A percentile compares a stretch with the other conserved stretches of the same genome.
Evolutionary conservation across 2,329 filamentous ascomycete species (phyloP).

Genomic region (Trichothecium roseum): DNA sequence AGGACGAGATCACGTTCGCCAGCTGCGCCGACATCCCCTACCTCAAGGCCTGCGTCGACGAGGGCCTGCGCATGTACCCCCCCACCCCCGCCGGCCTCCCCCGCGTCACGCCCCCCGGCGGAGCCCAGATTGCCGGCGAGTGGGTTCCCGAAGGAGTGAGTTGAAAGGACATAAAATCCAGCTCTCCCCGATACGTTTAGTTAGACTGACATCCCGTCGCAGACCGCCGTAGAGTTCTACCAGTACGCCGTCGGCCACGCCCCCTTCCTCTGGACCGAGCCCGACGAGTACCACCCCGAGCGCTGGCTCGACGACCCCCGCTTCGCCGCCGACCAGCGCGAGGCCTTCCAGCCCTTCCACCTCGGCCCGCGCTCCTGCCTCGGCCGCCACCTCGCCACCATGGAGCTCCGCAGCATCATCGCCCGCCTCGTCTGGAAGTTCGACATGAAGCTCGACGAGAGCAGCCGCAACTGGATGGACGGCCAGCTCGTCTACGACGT

Average conservation of each 20-base stretch:
- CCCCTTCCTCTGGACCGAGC: conserved; percentile 28
- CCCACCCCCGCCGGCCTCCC: conserved; percentile 8
- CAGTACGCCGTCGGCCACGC: conserved; percentile 31
- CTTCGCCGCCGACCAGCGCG: conserved; percentile 25
- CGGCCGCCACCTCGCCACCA: conserved; percentile 37
- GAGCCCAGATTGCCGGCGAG: conserved; percentile 16
- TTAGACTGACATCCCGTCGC: not conserved
- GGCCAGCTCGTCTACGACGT: conserved; percentile 1
- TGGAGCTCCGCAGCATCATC: conserved; percentile 39
- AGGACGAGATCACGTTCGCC: conserved; percentile 24
- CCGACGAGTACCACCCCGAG: conserved; percentile 33
- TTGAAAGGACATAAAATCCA: not conserved
- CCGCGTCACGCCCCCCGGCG: conserved; percentile 17
- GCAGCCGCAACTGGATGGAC: not conserved
- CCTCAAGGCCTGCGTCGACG: conserved; percentile 25
- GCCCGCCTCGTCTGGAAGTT: conserved; percentile 37
- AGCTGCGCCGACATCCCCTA: conserved; percentile 15
- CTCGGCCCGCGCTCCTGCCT: conserved; percentile 36
- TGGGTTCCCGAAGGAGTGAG: conserved; percentile 19
- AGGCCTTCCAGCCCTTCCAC: conserved; percentile 33
- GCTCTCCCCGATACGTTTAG: not conserved
- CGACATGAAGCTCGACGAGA: conserved; percentile 22
- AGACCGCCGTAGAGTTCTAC: conserved; percentile 28
- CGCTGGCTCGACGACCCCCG: conserved; percentile 26
- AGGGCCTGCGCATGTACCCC: conserved; percentile 27